These are phyloP conservation scores for Hypoxylon sp. DNA, from an alignment of 2,329 filamentous ascomycete species.

Conservation along the genomic window DNA sequence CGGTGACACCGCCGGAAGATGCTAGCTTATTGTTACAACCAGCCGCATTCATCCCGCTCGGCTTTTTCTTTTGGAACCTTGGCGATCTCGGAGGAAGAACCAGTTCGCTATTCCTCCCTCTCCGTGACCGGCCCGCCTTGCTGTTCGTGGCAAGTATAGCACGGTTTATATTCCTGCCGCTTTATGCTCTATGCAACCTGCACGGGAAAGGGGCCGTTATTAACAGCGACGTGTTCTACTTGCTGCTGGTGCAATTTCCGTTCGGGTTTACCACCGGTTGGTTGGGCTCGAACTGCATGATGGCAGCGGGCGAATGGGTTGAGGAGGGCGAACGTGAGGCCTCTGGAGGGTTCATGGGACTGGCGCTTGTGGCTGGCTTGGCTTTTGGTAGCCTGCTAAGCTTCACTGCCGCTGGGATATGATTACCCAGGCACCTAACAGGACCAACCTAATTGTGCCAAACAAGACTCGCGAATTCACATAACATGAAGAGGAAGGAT, in stretches of 20 bases:
- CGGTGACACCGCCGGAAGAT: constrained; percentile 57
- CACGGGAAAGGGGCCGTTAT: constrained; percentile 80
- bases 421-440: constrained; percentile 21
- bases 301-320: constrained; percentile 87
- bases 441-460: constrained; percentile 8
- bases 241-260: constrained; percentile 83
- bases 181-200: constrained; percentile 94
- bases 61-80: constrained; percentile 92
- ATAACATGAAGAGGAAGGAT: constrained; percentile 8
- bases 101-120: constrained; percentile 69
- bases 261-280: constrained; percentile 92
- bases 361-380: constrained; percentile 88
- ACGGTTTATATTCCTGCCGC: constrained; percentile 80
- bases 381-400: constrained; percentile 89
- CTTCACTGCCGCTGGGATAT: constrained; percentile 76
- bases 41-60: constrained; percentile 87
- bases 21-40: constrained; percentile 76
- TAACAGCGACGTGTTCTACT: constrained; percentile 87
- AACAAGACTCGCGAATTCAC: constrained; percentile 32
- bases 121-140: constrained; percentile 71
- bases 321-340: constrained; percentile 87
- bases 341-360: constrained; percentile 92
- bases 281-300: constrained; percentile 90
- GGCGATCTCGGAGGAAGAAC: constrained; percentile 87
- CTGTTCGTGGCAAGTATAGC: constrained; percentile 78